phyloP scores from a whole-genome alignment of 2,329 filamentous ascomycete genomes.

The Stachybotrys elegans region DNA sequence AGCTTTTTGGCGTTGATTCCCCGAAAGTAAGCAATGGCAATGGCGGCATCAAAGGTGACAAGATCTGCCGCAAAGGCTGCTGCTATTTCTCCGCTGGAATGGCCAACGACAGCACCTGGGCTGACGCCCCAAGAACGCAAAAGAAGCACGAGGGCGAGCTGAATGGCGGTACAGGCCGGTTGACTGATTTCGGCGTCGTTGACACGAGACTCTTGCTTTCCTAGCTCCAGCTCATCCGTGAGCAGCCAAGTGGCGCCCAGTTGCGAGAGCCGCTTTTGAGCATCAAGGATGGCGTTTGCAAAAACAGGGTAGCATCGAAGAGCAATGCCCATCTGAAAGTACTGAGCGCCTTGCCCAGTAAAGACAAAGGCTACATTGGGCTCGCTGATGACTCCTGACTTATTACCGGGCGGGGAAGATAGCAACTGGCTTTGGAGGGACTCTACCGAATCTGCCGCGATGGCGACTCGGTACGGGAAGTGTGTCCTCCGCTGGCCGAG shows the following conservation, averaged over 20 bases:
- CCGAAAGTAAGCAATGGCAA: conserved; percentile 17
- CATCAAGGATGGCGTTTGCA: background rate
- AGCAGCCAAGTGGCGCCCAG: conserved; percentile 3
- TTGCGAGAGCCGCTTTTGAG: background rate
- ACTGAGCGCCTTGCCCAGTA: conserved; percentile 30
- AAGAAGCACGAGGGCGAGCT: conserved; percentile 16
- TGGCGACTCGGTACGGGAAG: conserved; percentile 11
- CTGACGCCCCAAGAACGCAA: conserved; percentile 8
- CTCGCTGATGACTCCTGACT: background rate
- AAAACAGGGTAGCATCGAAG: background rate
- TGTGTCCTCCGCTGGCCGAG: conserved; percentile 20
- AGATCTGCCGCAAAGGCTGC: conserved; percentile 30
- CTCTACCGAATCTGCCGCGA: conserved; percentile 3
- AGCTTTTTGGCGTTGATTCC: conserved; percentile 11
- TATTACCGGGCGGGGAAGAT: background rate
- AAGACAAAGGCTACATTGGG: conserved; percentile 18
- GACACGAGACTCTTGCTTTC: conserved; percentile 10
- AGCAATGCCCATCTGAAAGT: conserved; percentile 9
- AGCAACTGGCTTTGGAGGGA: conserved; percentile 7
- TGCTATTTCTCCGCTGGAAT: conserved; percentile 23
- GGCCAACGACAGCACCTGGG: conserved; percentile 14
- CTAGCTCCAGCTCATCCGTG: conserved; percentile 6
- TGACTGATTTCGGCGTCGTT: conserved; percentile 14
- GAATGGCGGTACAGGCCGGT: conserved; percentile 14
- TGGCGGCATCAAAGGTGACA: conserved; percentile 11